Percentiles rank a stretch among this genome's conserved stretches.
Evolutionary conservation across 352 stramenopile species (phyloP).

Genomic region (Peronospora destructor): DNA sequence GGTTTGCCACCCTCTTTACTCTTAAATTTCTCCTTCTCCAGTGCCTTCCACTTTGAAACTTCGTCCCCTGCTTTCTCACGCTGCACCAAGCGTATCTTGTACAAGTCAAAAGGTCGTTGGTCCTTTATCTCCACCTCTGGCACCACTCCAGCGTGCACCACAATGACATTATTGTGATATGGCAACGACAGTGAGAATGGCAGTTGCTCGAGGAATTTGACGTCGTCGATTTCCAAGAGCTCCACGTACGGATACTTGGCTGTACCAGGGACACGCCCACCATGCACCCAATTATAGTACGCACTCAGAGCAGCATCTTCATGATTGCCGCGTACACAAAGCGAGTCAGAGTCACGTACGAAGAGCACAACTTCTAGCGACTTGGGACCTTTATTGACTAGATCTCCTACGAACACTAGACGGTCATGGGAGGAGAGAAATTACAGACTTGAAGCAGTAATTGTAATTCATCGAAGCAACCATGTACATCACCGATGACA

Average conservation of each 20-base stretch:
- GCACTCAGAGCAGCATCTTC: conserved; percentile 63
- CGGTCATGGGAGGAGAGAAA: conserved; percentile 48
- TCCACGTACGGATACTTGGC: conserved; percentile 69
- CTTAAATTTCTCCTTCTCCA: conserved; percentile 31
- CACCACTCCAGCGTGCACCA: conserved; percentile 74
- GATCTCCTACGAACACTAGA: conserved; percentile 87
- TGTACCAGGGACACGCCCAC: conserved; percentile 7
- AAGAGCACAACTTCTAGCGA: conserved; percentile 76
- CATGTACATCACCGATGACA: conserved; percentile 89
- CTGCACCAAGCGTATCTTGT: conserved; percentile 87
- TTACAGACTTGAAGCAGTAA: conserved; percentile 39
- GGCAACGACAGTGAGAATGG: conserved; percentile 73
- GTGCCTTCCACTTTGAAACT: conserved; percentile 17
- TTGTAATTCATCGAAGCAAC: conserved; percentile 83
- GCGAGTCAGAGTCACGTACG: conserved; percentile 38
- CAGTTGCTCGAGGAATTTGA: conserved; percentile 62
- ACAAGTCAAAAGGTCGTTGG: conserved; percentile 86
- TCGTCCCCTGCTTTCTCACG: conserved; percentile 28
- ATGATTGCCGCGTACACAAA: conserved; percentile 77
- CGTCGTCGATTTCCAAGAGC: conserved; percentile 45
- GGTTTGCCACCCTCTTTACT: conserved; percentile 21
- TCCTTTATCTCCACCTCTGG: conserved; percentile 52
- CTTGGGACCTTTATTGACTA: conserved; percentile 90
- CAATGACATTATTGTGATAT: conserved; percentile 36
- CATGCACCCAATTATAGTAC: conserved; percentile 44